Percentiles rank a stretch among this genome's conserved stretches.
phyloP scores from a whole-genome alignment of 2,329 filamentous ascomycete species.

The Trichoderma gracile region DNA sequence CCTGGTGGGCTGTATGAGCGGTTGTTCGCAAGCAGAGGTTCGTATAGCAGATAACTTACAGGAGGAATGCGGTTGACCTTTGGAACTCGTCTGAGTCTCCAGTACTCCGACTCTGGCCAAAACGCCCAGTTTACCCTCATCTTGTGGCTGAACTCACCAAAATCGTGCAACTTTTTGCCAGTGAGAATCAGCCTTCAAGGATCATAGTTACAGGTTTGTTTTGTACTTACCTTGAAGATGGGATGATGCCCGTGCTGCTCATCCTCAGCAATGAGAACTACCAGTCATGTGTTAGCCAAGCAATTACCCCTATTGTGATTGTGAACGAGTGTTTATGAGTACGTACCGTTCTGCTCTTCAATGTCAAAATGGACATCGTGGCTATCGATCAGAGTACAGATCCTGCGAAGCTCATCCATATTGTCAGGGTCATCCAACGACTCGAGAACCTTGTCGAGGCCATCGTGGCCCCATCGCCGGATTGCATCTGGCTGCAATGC shows the following conservation, averaged over 20 bases:
- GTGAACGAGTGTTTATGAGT: too few species aligned
- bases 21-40: background rate
- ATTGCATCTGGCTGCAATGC: slow-evolving; percentile 31
- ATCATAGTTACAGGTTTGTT: background rate
- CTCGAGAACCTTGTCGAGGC: slow-evolving; percentile 20
- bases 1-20: slow-evolving; percentile 26
- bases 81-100: slow-evolving; percentile 27
- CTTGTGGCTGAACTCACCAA: slow-evolving; percentile 31
- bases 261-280: slow-evolving; percentile 32
- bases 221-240: slow-evolving; percentile 32
- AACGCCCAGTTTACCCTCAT: slow-evolving; percentile 30
- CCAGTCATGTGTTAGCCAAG: slow-evolving; percentile 15
- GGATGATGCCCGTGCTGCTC: slow-evolving; percentile 29
- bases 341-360: slow-evolving; percentile 37
- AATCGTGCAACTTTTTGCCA: slow-evolving; percentile 33
- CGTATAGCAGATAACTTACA: slow-evolving; percentile 26
- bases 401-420: background rate
- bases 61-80: slow-evolving; percentile 33
- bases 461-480: background rate
- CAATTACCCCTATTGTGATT: background rate
- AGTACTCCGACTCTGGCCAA: slow-evolving; percentile 25
- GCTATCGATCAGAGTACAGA: slow-evolving; percentile 24
- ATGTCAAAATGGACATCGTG: slow-evolving; percentile 38
- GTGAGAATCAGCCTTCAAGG: background rate
- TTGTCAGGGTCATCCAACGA: slow-evolving; percentile 7